Evolutionary conservation across 2,329 filamentous ascomycete genomes (phyloP).

Genomic region (Bipolaris oryzae): DNA sequence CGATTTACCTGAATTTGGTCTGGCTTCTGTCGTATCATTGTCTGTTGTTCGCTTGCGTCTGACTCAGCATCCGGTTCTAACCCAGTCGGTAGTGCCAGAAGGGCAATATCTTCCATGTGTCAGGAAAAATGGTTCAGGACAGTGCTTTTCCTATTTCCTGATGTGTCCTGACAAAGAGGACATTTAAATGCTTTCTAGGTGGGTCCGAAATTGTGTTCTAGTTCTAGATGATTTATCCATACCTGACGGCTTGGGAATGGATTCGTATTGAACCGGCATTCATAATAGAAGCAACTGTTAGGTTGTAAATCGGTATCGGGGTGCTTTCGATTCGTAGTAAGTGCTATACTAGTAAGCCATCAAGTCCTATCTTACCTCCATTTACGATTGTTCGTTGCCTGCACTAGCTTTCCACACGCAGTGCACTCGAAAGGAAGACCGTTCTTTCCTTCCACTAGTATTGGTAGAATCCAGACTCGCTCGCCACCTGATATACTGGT

Average conservation of each 20-base stretch:
- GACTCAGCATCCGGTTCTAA: constrained; percentile 24
- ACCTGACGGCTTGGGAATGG: constrained; percentile 21
- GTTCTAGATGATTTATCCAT: constrained; percentile 27
- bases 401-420: constrained; percentile 24
- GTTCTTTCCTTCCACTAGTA: constrained; percentile 22
- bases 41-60: constrained; percentile 3
- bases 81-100: constrained; percentile 21
- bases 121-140: constrained; percentile 26
- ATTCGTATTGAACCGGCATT: constrained; percentile 17
- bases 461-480: constrained; percentile 20
- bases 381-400: constrained; percentile 19
- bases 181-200: constrained; percentile 21
- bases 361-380: constrained; percentile 26
- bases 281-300: constrained; percentile 25
- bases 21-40: background rate
- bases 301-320: constrained; percentile 29
- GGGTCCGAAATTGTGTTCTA: constrained; percentile 25
- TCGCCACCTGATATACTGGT: constrained; percentile 6
- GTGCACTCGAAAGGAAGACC: constrained; percentile 28
- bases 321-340: constrained; percentile 24
- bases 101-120: constrained; percentile 35
- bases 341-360: background rate
- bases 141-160: constrained; percentile 16
- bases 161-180: constrained; percentile 24
- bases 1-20: background rate